Evolutionary conservation across 2,329 filamentous ascomycete species (phyloP).

Genomic region (Xylaria digitata): DNA sequence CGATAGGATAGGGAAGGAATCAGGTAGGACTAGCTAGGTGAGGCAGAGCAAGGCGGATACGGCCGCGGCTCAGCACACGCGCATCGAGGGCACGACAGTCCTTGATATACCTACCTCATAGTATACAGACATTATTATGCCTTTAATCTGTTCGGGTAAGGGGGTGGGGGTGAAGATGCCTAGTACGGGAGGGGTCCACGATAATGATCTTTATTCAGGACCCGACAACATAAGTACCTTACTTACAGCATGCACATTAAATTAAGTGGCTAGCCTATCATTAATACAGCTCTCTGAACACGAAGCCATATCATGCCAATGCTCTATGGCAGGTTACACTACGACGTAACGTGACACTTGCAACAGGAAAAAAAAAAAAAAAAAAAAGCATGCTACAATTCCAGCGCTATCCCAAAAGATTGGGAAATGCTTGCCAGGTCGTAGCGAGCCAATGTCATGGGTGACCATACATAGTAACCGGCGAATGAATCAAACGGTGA

Average conservation of each 20-base stretch:
- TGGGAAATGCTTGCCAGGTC: slow-evolving; percentile 5
- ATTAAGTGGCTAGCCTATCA: neutral
- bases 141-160: neutral
- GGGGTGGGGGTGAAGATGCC: neutral
- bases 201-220: neutral
- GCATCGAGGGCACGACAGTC: slow-evolving; percentile 19
- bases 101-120: slow-evolving; percentile 22
- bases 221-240: neutral
- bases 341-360: slow-evolving; percentile 31
- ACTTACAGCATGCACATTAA: neutral
- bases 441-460: neutral
- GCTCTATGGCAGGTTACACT: neutral
- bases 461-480: neutral
- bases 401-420: slow-evolving; percentile 14
- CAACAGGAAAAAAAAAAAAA: neutral
- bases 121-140: neutral
- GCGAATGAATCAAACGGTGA: neutral
- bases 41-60: slow-evolving; percentile 20
- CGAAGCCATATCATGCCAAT: neutral
- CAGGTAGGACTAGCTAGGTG: slow-evolving; percentile 25
- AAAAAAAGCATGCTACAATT: neutral
- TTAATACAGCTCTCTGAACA: slow-evolving; percentile 4
- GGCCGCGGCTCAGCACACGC: slow-evolving; percentile 5
- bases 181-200: neutral
- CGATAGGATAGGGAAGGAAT: slow-evolving; percentile 2